phyloP scores from a whole-genome alignment of 1,139 yeast genomes.

The Nakaseomyces bracarensis region DNA sequence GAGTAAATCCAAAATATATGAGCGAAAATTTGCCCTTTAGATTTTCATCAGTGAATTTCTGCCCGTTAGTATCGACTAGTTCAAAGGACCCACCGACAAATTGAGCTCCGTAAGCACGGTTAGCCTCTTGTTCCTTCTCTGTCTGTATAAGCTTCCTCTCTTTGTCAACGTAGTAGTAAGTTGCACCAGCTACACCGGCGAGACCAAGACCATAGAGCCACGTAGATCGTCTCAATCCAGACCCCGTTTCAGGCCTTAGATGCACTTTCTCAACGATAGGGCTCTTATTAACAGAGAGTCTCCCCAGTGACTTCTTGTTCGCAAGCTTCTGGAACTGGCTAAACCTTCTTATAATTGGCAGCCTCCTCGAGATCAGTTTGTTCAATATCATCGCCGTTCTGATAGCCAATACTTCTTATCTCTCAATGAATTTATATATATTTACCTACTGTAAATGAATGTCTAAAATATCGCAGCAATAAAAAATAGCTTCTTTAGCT shows the following conservation, averaged over 20 bases:
- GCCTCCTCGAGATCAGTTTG: background rate
- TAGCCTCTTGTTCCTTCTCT: slow-evolving; percentile 73
- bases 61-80: slow-evolving; percentile 60
- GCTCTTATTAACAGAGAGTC: background rate
- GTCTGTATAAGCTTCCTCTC: slow-evolving; percentile 38
- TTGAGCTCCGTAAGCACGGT: slow-evolving; percentile 85
- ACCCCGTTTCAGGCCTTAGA: too few relatives aligned
- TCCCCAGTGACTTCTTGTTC: slow-evolving; percentile 3
- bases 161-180: slow-evolving; percentile 11
- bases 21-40: slow-evolving; percentile 70
- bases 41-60: slow-evolving; percentile 66
- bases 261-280: background rate
- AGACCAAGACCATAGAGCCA: slow-evolving; percentile 11
- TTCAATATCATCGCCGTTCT: background rate
- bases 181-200: slow-evolving; percentile 7
- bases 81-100: slow-evolving; percentile 85
- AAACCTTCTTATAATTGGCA: background rate
- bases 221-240: too few relatives aligned
- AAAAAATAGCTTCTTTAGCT: too few relatives aligned
- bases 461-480: too few relatives aligned
- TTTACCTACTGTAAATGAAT: too few relatives aligned
- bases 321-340: background rate
- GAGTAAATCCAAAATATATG: slow-evolving; percentile 88
- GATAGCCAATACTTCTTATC: background rate
- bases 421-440: too few relatives aligned